Evolutionary conservation across 345 rosid genomes (phyloP), one percentile per base, ranked within the genome.

Genomic region (Isatis tinctoria): DNA sequence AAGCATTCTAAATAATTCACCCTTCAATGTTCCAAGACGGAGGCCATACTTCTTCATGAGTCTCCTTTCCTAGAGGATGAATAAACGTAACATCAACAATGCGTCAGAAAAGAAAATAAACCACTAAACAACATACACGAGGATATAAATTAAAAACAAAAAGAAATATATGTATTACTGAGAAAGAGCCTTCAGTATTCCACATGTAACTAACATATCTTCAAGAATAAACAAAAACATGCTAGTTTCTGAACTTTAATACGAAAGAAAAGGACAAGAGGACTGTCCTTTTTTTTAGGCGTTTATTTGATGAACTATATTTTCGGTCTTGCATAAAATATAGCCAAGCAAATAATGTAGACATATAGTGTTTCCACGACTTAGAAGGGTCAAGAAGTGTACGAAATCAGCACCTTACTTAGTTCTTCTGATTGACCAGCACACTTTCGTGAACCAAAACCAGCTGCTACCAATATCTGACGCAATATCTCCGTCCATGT

Each of bases 401-500:
- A 61, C 32, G 39, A 57, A 65, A 77, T 58, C 60, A 64, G 65
- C 73, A 95, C 99, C 97, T 90, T 86, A 75, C 86, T 87, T 70
- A 83, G 76, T 49, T 85, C 82, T 74, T 88, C 75, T 40, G 75
- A 71, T 49, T 82, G 86, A 10, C 39, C 56, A 52, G 86, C 63
- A 65, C 85, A 85, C 62, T 83, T 85, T 75, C 80, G 82, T 67
- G 96, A 85, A 69, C 97, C 97, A 86, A 84, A 90, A 62, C 99
- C 99, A 80, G 97, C 99, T 44, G 97, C 97, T 65, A 88, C 84
- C 53, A 76, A 76, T 72, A 92, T 81, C 84, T 90, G 98, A 58
- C 85, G 90, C 75, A 95, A 71, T 80, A 90, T 85, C 74, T 95
- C 98, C 3, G 86, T 67, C 99, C 99, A 95, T 49, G 99, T 95